Conservation (phyloP, 345 rosid genomes). For the Linum lewisii region DNA sequence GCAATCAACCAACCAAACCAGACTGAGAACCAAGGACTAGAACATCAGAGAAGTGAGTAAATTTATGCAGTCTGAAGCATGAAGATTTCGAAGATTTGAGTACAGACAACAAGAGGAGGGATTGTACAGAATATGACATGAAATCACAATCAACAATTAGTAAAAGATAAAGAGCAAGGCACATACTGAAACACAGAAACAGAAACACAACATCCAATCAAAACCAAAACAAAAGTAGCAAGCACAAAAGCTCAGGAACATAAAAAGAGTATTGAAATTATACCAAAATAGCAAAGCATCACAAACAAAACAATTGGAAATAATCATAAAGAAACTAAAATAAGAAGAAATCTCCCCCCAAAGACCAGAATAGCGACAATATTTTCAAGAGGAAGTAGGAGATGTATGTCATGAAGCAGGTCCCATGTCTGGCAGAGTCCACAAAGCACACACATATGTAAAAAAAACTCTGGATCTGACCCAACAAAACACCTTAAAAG, state of each 20-base stretch:
- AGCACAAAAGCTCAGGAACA: constrained; percentile 2
- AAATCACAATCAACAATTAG: constrained; percentile 21
- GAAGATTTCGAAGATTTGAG: no score
- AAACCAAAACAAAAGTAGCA: constrained; percentile 9
- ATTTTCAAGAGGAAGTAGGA: constrained; percentile 1
- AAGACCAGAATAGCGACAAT: constrained; percentile 22
- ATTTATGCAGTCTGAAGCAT: no score
- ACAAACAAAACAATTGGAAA: background rate
- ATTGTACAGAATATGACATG: constrained; percentile 20
- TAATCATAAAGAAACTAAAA: no score
- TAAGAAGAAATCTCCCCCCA: background rate
- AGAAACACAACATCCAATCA: constrained; percentile 11
- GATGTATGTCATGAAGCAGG: constrained; percentile 18
- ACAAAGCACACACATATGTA: constrained; percentile 12
- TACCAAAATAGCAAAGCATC: background rate
- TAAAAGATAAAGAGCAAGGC: constrained; percentile 10
- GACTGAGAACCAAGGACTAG: constrained; percentile 13
- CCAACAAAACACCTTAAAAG: constrained; percentile 15
- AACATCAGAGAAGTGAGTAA: constrained; percentile 13
- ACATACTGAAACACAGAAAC: constrained; percentile 2
- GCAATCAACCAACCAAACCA: background rate
- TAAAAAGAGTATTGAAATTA: background rate
- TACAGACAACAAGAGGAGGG: constrained; percentile 6
- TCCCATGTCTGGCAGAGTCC: constrained; percentile 27
- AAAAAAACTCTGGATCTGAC: constrained; percentile 40